A percentile compares a stretch with the other conserved stretches of the same genome.
These are phyloP conservation scores for Leccinellum albellum DNA, from an alignment of 768 basidiomycete species.

Conservation along the genomic window DNA sequence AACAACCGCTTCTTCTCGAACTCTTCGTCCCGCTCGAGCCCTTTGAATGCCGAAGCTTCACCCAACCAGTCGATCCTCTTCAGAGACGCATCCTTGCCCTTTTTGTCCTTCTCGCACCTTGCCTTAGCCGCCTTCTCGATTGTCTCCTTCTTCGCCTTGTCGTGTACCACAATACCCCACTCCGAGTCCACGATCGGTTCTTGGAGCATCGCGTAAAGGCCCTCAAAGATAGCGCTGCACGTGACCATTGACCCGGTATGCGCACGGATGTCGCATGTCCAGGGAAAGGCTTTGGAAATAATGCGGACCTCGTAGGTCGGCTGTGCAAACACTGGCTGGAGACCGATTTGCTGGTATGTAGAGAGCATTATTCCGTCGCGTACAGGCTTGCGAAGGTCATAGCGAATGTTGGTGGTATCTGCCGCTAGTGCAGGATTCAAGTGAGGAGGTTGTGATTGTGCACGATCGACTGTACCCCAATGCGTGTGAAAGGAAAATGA, in stretches of 20 bases:
- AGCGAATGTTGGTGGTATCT: constrained; percentile 47
- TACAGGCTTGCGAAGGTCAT: constrained; percentile 45
- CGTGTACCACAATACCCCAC: constrained; percentile 53
- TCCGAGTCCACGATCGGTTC: constrained; percentile 59
- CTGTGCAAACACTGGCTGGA: constrained; percentile 37
- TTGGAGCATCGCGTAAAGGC: constrained; percentile 46
- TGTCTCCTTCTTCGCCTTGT: constrained; percentile 40
- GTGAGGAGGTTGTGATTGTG: constrained; percentile 43
- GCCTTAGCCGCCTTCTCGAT: constrained; percentile 52
- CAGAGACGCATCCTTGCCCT: constrained; percentile 29
- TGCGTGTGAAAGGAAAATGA: not conserved
- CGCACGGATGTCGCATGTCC: constrained; percentile 54
- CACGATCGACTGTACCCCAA: constrained; percentile 14
- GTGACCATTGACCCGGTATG: constrained; percentile 34
- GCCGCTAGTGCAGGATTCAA: constrained; percentile 52
- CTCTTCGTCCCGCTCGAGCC: constrained; percentile 57
- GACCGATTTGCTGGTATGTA: constrained; percentile 39
- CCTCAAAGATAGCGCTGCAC: constrained; percentile 54
- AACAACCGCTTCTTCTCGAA: constrained; percentile 48
- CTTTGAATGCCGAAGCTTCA: constrained; percentile 54
- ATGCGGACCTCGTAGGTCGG: constrained; percentile 40
- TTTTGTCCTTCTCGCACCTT: constrained; percentile 35
- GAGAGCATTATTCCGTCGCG: constrained; percentile 39
- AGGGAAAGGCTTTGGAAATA: constrained; percentile 61
- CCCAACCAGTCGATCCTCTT: constrained; percentile 67